A percentile compares a stretch with the other conserved stretches of the same genome.
Evolutionary conservation across 2,329 filamentous ascomycete genomes (phyloP).

Genomic region (Colletotrichum liriopes): DNA sequence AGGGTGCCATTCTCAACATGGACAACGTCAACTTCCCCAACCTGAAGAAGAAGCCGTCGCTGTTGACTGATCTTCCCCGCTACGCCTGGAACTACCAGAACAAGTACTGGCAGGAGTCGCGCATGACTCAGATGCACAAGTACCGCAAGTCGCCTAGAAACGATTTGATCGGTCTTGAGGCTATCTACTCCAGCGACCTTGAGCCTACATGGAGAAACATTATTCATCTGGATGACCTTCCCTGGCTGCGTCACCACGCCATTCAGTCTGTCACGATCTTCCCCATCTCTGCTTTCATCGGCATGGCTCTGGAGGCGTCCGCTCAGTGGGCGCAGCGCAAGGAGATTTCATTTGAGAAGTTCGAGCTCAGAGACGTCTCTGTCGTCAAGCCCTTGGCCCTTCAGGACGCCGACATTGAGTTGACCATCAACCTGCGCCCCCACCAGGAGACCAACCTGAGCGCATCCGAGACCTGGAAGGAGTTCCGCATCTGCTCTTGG

Average conservation of each 20-base stretch:
- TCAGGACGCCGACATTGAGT: constrained; percentile 65
- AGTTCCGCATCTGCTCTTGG: constrained; percentile 72
- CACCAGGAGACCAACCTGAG: constrained; percentile 59
- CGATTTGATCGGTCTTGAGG: constrained; percentile 63
- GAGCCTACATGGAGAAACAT: constrained; percentile 67
- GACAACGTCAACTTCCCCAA: constrained; percentile 63
- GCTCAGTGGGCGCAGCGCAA: constrained; percentile 43
- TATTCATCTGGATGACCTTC: constrained; percentile 63
- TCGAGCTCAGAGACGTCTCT: constrained; percentile 63
- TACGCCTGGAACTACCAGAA: constrained; percentile 65
- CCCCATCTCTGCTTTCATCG: constrained; percentile 67
- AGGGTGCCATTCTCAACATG: constrained; percentile 61
- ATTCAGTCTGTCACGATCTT: constrained; percentile 72
- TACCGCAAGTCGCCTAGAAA: constrained; percentile 57
- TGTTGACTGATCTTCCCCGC: constrained; percentile 59
- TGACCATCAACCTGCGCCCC: constrained; percentile 62
- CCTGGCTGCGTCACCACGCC: constrained; percentile 72
- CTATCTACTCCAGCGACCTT: constrained; percentile 60
- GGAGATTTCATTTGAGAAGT: constrained; percentile 56
- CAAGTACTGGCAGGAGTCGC: constrained; percentile 65
- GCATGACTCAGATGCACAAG: constrained; percentile 59
- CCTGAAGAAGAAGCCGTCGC: constrained; percentile 48
- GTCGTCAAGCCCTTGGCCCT: constrained; percentile 64
- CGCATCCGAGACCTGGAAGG: constrained; percentile 65
- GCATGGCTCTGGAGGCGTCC: constrained; percentile 68